Evolutionary conservation across 164 flowering plant genomes (phyloP), one percentile per base, ranked within the genome.

Genomic region (Vitis labrusca): DNA sequence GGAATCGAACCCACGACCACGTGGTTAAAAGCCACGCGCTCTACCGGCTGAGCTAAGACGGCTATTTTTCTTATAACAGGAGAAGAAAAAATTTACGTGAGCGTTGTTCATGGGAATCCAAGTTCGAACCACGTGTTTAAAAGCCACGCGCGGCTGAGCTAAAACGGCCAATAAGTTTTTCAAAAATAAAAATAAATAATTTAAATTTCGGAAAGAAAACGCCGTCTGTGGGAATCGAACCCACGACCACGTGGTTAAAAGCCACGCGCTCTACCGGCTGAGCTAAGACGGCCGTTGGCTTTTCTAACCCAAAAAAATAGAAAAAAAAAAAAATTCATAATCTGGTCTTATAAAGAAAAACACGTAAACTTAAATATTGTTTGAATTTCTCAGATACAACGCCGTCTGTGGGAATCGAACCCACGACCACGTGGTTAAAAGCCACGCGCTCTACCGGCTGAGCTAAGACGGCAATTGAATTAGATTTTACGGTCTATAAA

Each of bases 1-100:
- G 78, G 78, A 71, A 74, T 77, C 81, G 76, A 78, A 78, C 78
- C 81, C 78, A 78, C 81, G 75, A 78, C 81, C 81, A 74, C 78
- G 52, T 74, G 81, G 78, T 74, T 78, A 74, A 79, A 78, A 75
- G 74, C 74, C 76, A 75, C 62, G 81, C 79, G 74, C 79, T 73
- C 81, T 79, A 79, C 81, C 81, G 14, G 71, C 79, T 79, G 81
- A 79, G 81, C 81, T 79, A 79, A 79, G 76, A 72, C 79, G 74
- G 81, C 27, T 23, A 2, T 23, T 1, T 23, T 23, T 23, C 27
- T 1, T 23, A 1, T 1, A 1, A 1, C 1, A 1, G 2, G 27
- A 23, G 0, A 23, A 1, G 1, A 23, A 1, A 23, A 23, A 23
- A 23, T 23, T 23, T 23, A 23, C 0, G 1, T 19, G 1, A 19